Percentiles rank a stretch among this genome's conserved stretches.
Conservation (phyloP, 1,139 yeast genomes). For the Meyerozyma sp. region DNA sequence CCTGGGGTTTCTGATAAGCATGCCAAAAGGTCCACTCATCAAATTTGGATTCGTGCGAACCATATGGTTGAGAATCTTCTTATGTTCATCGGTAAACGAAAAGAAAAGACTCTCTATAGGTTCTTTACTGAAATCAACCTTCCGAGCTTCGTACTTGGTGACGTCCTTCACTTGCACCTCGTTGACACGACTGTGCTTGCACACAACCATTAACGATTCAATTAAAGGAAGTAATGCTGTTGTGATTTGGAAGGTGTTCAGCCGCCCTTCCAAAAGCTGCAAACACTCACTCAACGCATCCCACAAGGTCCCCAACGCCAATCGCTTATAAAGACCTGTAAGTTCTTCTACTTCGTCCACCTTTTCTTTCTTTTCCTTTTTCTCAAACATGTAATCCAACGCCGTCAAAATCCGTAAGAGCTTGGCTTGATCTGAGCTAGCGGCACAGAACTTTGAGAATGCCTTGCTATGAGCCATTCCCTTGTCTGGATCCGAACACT, state of each 20-base stretch:
- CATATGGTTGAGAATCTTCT: conserved; percentile 86
- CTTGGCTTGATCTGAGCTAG: conserved; percentile 86
- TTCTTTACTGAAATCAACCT: conserved; percentile 64
- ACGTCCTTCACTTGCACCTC: conserved; percentile 59
- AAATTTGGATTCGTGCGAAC: conserved; percentile 86
- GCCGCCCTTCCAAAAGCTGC: conserved; percentile 49
- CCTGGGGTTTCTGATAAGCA: conserved; percentile 82
- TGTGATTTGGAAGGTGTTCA: conserved; percentile 56
- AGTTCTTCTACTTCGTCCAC: conserved; percentile 39
- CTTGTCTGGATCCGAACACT: conserved; percentile 36
- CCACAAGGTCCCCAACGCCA: conserved; percentile 81
- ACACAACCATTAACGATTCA: conserved; percentile 92
- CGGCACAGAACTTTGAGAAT: conserved; percentile 67
- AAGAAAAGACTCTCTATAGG: conserved; percentile 79
- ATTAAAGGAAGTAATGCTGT: conserved; percentile 81
- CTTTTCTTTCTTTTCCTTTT: conserved; percentile 20
- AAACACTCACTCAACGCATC: conserved; percentile 78
- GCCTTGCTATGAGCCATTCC: conserved; percentile 35
- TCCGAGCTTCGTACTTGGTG: conserved; percentile 52
- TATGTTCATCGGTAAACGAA: conserved; percentile 86
- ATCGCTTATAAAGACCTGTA: conserved; percentile 56
- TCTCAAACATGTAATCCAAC: conserved; percentile 72
- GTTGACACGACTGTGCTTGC: conserved; percentile 77
- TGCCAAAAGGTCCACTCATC: conserved; percentile 95
- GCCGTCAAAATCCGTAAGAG: conserved; percentile 82